Evolutionary conservation across 495 filamentous ascomycete species (phyloP), one percentile per base, ranked within the genome.

Genomic region (Daldinia grandis): DNA sequence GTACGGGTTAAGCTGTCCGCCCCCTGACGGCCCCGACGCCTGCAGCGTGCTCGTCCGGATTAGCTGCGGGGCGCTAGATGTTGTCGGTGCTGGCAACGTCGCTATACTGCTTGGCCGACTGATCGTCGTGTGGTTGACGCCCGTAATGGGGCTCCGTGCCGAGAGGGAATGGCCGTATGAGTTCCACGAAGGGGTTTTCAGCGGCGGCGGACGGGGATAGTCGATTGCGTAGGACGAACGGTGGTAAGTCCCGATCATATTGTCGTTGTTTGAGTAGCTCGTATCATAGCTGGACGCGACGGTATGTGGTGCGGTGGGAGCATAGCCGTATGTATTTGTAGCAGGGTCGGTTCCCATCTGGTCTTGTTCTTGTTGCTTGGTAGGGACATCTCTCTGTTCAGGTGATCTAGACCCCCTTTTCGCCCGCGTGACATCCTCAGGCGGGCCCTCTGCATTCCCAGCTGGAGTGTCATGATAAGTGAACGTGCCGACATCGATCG

Each of bases 21-120:
- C 77, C 24, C 76, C 74, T 1, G 77, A 77, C 44, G 75, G 78
- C 27, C 78, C 86, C 56, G 75, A 77, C 62, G 88, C 87, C 65
- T 91, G 87, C 21, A 97, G 71, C 2, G 91, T 95, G 21, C 94
- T 96, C 2, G 95, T 97, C 42, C 95, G 87, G 58, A 97, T 90
- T 19, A 99, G 81, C 58, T 87, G 51, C 85, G 95, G 78, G 17
- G 47, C 42, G 60, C 70, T 55, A 14, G 81, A 72, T 28, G 75
- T 66, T 56, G 80, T 66, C 51, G 80, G 64, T 35, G 81, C 66
- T 28, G 79, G 73, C 47, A 78, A 37, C 4, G 78, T 58, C 19
- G 78, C 81, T 76, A 70, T 81, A 74, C 37, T 84, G 84, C 33
- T 86, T 17, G 78, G 73, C 54, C 81, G 79, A 54, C 75, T 71